Conservation (phyloP, 2,329 filamentous ascomycete species). For the Curvularia lunata region DNA sequence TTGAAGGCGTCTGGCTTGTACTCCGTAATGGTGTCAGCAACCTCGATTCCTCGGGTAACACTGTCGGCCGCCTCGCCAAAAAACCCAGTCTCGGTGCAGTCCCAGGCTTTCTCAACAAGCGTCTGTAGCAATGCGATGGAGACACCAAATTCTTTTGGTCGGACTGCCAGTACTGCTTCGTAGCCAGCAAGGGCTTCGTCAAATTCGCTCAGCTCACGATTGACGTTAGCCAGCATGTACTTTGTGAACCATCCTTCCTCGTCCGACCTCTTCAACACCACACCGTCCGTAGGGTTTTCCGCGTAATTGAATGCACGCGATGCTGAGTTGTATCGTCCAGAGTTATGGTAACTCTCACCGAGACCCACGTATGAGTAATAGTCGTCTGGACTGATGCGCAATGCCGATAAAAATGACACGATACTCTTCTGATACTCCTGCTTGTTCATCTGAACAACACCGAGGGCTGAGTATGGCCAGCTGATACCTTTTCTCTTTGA, state of each 20-base stretch:
- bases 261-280: conserved; percentile 58
- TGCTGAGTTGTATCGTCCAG: conserved; percentile 91
- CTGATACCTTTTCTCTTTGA: conserved; percentile 92
- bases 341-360: conserved; percentile 96
- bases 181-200: conserved; percentile 83
- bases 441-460: conserved; percentile 92
- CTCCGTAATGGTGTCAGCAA: conserved; percentile 67
- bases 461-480: conserved; percentile 94
- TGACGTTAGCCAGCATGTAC: conserved; percentile 96
- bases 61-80: conserved; percentile 82
- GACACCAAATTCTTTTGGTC: conserved; percentile 81
- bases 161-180: conserved; percentile 70
- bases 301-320: conserved; percentile 89
- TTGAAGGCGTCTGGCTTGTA: conserved; percentile 79
- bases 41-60: conserved; percentile 71
- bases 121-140: conserved; percentile 87
- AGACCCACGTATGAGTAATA: conserved; percentile 97
- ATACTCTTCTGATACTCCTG: conserved; percentile 89
- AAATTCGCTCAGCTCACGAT: conserved; percentile 88
- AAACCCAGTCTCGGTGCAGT: conserved; percentile 78
- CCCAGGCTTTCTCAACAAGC: conserved; percentile 79
- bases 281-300: conserved; percentile 71
- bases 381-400: conserved; percentile 82
- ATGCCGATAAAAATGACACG: conserved; percentile 86
- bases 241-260: conserved; percentile 91